Base-by-base conservation (phyloP, 305 asterid genomes). In the Andrographis paniculata region DNA sequence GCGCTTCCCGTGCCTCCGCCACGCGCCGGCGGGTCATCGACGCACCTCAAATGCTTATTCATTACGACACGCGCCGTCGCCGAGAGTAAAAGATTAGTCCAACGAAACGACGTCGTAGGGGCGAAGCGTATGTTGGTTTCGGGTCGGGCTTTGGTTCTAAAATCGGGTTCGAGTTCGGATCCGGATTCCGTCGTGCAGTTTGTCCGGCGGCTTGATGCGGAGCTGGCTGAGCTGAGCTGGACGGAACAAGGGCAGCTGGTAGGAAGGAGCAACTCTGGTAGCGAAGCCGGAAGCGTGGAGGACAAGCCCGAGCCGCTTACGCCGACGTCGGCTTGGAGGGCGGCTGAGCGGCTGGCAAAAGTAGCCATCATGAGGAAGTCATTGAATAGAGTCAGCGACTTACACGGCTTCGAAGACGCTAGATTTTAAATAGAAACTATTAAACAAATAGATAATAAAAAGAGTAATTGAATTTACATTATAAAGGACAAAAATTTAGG, bases 251-350 rank as follows among this genome's bases (percentile, higher is more conserved):
- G n/a, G n/a, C n/a, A n/a, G n/a, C n/a, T n/a, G n/a, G n/a, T n/a
- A 67, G 76, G 44, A 67, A 67, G 47, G 64, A 52, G 50, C 53
- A 45, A 31, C 8, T 18, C 22, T 69, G 30, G 43, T 59, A 23
- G 28, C 21, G 22, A 37, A 13, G 17, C 17, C 17, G 16, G 12
- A 37, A 5, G 41, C 10, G 36, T 47, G 69, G 44, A 53, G 76
- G 39, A 64, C 20, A 52, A 63, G 44, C 43, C 76, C 14, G 95
- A 84, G 72, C 82, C 80, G 53, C 69, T 78, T 0, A 80, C 93
- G 52, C 88, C 95, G 18, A 74, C 80, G 5, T 84, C 95, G 63
- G 95, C 93, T 58, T 84, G 95, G 95, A 73, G 78, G 58, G 89
- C 88, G 14, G 93, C 93, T 43, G 95, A 84, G 60, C 70, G 83